These are phyloP conservation scores for Cryphonectria radicalis DNA, from an alignment of 2,329 filamentous ascomycete genomes.

Conservation along the genomic window DNA sequence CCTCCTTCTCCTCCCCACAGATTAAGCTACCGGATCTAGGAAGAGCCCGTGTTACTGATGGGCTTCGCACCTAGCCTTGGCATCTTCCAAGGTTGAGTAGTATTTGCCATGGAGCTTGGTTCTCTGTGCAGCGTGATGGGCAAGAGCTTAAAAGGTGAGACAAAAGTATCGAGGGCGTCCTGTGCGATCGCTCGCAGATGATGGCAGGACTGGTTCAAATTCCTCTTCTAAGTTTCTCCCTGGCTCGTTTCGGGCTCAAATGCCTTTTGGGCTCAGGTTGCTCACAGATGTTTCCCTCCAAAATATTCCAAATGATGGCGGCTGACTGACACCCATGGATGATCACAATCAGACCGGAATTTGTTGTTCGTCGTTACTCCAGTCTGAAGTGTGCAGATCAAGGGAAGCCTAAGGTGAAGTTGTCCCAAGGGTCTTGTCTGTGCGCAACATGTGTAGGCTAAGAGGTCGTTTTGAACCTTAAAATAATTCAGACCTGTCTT, in stretches of 20 bases:
- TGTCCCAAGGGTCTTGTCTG: conserved; percentile 16
- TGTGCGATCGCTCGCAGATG: not conserved
- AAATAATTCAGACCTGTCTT: not conserved
- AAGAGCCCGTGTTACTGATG: not conserved
- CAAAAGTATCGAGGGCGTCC: not conserved
- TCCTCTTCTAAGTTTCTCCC: not conserved
- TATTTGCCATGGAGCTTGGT: not conserved
- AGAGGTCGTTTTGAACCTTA: conserved; percentile 22
- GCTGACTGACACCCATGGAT: not conserved
- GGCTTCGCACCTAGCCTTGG: not conserved
- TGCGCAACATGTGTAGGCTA: conserved; percentile 17
- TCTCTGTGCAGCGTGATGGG: not conserved
- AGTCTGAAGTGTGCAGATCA: conserved; percentile 4
- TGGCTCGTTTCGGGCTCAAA: not conserved
- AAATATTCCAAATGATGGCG: not conserved
- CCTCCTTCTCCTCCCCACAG: not conserved
- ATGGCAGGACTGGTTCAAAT: not conserved
- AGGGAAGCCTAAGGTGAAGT: not conserved
- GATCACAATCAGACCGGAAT: not conserved
- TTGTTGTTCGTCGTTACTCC: not conserved
- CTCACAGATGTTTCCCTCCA: not conserved
- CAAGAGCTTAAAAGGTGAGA: not conserved
- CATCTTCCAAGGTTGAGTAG: not conserved
- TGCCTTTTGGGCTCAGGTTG: not conserved
- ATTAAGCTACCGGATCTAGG: not conserved